Conservation (phyloP, 2,329 filamentous ascomycete species). For the Aspergillus udagawae region DNA sequence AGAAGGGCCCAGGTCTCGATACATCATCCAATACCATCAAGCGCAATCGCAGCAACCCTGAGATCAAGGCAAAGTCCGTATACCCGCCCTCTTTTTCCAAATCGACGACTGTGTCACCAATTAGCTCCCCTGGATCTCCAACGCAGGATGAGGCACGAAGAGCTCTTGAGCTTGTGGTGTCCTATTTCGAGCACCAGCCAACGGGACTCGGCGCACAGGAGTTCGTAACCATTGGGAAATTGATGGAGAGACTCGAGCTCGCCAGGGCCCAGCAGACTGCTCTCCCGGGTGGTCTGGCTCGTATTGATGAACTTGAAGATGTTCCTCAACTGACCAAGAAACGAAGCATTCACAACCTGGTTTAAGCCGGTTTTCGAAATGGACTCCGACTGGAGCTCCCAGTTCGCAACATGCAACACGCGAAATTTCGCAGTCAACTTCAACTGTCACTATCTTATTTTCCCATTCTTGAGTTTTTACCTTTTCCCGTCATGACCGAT, state of each 20-base stretch:
- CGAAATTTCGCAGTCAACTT: background rate
- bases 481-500: background rate
- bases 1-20: constrained; percentile 17
- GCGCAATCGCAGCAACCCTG: constrained; percentile 43
- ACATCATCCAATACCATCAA: constrained; percentile 36
- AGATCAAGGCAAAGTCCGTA: constrained; percentile 41
- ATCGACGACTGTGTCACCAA: constrained; percentile 43
- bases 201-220: constrained; percentile 72
- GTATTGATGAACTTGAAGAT: constrained; percentile 42
- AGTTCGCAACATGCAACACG: background rate
- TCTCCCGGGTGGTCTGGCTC: constrained; percentile 42
- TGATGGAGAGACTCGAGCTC: constrained; percentile 81
- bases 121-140: constrained; percentile 61
- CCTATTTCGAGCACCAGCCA: constrained; percentile 71
- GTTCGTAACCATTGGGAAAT: constrained; percentile 69
- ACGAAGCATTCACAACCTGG: constrained; percentile 43
- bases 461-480: constrained; percentile 3
- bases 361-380: constrained; percentile 12
- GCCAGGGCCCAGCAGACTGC: constrained; percentile 47
- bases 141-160: constrained; percentile 81
- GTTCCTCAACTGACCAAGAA: constrained; percentile 42
- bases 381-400: background rate
- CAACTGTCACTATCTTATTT: constrained; percentile 4
- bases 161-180: constrained; percentile 76
- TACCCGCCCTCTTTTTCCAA: constrained; percentile 36